These are phyloP conservation scores for Articulospora tetracladia DNA, from an alignment of 495 filamentous ascomycete species.

Conservation along the genomic window DNA sequence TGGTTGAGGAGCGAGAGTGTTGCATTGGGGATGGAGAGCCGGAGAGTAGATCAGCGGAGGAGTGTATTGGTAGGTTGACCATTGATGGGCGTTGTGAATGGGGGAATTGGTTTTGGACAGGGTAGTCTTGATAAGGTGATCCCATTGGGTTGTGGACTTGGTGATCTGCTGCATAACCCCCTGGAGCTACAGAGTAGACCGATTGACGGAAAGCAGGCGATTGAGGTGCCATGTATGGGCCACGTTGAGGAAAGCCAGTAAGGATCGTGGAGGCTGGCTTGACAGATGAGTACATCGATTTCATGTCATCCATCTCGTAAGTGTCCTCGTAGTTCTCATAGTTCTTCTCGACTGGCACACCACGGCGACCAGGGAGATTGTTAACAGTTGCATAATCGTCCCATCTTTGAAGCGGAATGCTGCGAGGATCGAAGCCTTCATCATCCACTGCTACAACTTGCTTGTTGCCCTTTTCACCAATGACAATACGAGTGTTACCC, in stretches of 20 bases:
- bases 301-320: conserved; percentile 97
- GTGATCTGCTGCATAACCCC: no score
- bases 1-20: conserved; percentile 34
- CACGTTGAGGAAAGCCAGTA: conserved; percentile 73
- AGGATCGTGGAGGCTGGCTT: conserved; percentile 90
- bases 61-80: conserved; percentile 12
- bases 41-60: conserved; percentile 18
- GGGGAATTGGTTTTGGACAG: conserved; percentile 11
- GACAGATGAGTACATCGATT: conserved; percentile 91
- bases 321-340: conserved; percentile 59
- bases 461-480: conserved; percentile 88
- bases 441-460: conserved; percentile 84
- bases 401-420: conserved; percentile 93
- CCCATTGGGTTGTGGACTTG: conserved; percentile 25
- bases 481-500: conserved; percentile 97
- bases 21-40: conserved; percentile 11
- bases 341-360: conserved; percentile 64
- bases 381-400: conserved; percentile 94
- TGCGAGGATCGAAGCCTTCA: conserved; percentile 83
- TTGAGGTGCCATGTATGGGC: conserved; percentile 74
- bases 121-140: conserved; percentile 47
- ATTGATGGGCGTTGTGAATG: conserved; percentile 23
- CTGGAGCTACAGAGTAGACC: conserved; percentile 24
- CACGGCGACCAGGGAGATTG: conserved; percentile 87
- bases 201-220: conserved; percentile 67